Conservation (phyloP, 768 basidiomycete genomes). For the Naganishia antarctica region DNA sequence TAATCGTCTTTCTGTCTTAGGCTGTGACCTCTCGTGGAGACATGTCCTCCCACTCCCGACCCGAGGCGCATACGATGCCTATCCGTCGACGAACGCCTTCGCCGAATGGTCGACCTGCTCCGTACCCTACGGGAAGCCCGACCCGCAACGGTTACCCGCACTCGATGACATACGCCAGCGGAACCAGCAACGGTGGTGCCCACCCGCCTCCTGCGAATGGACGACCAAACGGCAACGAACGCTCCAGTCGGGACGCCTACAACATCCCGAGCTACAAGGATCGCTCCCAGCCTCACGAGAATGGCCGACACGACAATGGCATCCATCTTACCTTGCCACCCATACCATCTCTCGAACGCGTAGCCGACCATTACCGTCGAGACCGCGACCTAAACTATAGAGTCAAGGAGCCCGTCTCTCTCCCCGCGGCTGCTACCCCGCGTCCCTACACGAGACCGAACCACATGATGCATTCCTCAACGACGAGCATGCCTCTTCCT, state of each 20-base stretch:
- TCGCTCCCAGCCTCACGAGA: too few species aligned
- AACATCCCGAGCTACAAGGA: not conserved
- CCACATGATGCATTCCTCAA: not conserved
- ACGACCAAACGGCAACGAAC: not conserved
- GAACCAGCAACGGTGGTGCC: not conserved
- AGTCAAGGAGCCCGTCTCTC: slow-evolving; percentile 2
- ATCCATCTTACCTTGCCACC: slow-evolving; percentile 15
- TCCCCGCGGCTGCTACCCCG: slow-evolving; percentile 10
- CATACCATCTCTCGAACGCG: slow-evolving; percentile 2
- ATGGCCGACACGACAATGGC: not conserved
- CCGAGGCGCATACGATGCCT: not conserved
- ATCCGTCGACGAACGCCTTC: not conserved
- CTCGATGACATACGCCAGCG: not conserved
- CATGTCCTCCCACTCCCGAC: not conserved
- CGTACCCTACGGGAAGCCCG: not conserved
- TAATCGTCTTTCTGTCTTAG: not conserved
- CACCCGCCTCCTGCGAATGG: not conserved
- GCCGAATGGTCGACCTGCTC: not conserved
- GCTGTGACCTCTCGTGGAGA: not conserved
- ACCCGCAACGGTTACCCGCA: not conserved
- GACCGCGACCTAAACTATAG: not conserved
- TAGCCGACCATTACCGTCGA: slow-evolving; percentile 20
- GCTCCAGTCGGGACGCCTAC: not conserved
- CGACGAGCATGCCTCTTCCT: not conserved
- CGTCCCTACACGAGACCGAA: not conserved